Percentiles rank a stretch among this genome's conserved stretches.
These are phyloP conservation scores for Neonectria hederae DNA, from an alignment of 2,329 filamentous ascomycete species.

Conservation along the genomic window DNA sequence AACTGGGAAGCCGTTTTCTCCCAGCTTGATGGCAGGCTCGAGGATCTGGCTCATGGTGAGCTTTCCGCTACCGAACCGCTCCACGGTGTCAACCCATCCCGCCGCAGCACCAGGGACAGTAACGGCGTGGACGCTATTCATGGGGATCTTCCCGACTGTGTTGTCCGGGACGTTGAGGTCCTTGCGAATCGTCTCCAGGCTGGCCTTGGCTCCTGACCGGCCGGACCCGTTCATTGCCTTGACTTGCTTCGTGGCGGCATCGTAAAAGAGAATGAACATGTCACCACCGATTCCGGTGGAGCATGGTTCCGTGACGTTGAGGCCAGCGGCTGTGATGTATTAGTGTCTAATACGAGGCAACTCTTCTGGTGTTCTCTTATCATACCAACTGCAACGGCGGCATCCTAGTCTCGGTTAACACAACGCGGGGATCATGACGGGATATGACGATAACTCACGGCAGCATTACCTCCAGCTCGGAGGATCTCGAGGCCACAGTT, in stretches of 20 bases:
- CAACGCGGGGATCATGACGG: neutral
- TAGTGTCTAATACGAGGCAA: neutral
- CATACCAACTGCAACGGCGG: conserved; percentile 90
- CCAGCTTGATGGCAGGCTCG: conserved; percentile 83
- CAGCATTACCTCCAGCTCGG: conserved; percentile 90
- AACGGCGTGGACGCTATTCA: conserved; percentile 79
- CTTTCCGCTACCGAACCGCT: conserved; percentile 89
- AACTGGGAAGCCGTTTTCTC: conserved; percentile 89
- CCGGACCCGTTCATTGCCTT: conserved; percentile 93
- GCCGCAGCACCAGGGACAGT: conserved; percentile 92
- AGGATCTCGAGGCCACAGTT: conserved; percentile 87
- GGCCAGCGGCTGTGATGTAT: conserved; percentile 73
- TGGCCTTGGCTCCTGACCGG: conserved; percentile 75
- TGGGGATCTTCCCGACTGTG: conserved; percentile 70
- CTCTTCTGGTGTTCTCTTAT: neutral
- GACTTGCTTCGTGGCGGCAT: conserved; percentile 82
- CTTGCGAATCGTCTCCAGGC: conserved; percentile 74
- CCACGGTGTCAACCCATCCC: conserved; percentile 90
- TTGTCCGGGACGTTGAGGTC: conserved; percentile 73
- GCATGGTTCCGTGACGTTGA: conserved; percentile 93
- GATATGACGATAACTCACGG: conserved; percentile 65
- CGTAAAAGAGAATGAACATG: conserved; percentile 95
- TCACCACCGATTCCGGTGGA: conserved; percentile 97
- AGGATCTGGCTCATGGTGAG: conserved; percentile 81
- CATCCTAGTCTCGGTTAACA: conserved; percentile 69